These are phyloP conservation scores for Myriangium duriaei DNA, from an alignment of 2,329 filamentous ascomycete species.

Conservation along the genomic window DNA sequence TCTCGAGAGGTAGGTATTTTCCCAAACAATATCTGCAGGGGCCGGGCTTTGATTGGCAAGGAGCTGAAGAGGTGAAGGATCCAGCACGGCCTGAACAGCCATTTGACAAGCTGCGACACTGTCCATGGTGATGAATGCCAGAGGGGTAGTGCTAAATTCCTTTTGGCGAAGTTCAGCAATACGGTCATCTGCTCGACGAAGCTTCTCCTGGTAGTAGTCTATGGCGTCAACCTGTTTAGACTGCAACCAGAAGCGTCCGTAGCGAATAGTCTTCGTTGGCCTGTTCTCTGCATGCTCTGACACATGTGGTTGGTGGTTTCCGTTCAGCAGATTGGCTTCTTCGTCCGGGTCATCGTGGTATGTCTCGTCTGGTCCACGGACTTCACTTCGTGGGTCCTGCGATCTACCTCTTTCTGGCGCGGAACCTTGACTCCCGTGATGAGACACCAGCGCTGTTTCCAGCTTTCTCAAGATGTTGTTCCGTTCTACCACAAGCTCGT, in stretches of 20 bases:
- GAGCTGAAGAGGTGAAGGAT: slow-evolving; percentile 75
- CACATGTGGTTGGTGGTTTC: slow-evolving; percentile 32
- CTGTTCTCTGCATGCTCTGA: slow-evolving; percentile 34
- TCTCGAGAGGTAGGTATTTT: slow-evolving; percentile 75
- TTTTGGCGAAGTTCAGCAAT: slow-evolving; percentile 60
- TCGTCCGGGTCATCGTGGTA: slow-evolving; percentile 36
- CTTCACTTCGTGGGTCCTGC: background rate
- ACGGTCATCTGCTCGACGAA: slow-evolving; percentile 64
- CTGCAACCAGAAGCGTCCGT: slow-evolving; percentile 61
- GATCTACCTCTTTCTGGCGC: background rate
- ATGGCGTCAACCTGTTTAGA: slow-evolving; percentile 75
- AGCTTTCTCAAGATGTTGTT: slow-evolving; percentile 55
- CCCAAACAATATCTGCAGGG: slow-evolving; percentile 88
- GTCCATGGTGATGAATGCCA: slow-evolving; percentile 96
- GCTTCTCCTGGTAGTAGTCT: slow-evolving; percentile 81
- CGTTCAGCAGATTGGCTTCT: slow-evolving; percentile 45
- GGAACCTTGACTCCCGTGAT: slow-evolving; percentile 18
- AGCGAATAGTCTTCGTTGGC: slow-evolving; percentile 64
- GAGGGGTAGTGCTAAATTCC: slow-evolving; percentile 62
- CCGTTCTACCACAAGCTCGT: slow-evolving; percentile 58
- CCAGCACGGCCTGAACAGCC: slow-evolving; percentile 88
- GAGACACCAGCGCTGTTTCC: slow-evolving; percentile 59
- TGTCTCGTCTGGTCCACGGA: slow-evolving; percentile 3
- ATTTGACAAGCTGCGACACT: slow-evolving; percentile 86
- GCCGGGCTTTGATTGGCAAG: slow-evolving; percentile 77